Conservation (phyloP, 768 basidiomycete genomes). For the Nevesoporus exiguus region DNA sequence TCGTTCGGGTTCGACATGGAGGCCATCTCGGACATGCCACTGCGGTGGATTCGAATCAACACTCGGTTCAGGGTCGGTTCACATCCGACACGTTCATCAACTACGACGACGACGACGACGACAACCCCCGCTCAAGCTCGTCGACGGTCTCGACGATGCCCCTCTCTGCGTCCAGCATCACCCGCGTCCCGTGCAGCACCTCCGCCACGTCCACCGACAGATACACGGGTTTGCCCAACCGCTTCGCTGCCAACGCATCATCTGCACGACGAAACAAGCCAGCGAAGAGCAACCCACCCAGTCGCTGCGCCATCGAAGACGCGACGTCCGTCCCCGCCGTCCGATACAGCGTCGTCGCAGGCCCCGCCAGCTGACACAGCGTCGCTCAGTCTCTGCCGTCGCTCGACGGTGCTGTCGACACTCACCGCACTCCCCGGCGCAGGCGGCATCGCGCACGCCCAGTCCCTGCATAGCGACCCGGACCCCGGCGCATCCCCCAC, state of each 20-base stretch:
- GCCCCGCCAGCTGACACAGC: conserved; percentile 12
- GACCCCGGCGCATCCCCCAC: conserved; percentile 46
- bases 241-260: conserved; percentile 44
- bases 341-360: conserved; percentile 65
- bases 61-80: conserved; percentile 32
- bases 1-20: conserved; percentile 80
- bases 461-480: conserved; percentile 67
- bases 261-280: not conserved
- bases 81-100: no score
- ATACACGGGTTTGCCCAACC: conserved; percentile 67
- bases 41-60: no score
- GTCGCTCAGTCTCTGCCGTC: conserved; percentile 1
- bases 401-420: not conserved
- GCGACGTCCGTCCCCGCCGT: conserved; percentile 59
- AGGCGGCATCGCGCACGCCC: conserved; percentile 81
- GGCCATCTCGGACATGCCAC: conserved; percentile 72
- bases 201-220: conserved; percentile 62
- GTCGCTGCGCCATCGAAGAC: conserved; percentile 71
- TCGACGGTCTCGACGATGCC: conserved; percentile 50
- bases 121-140: conserved; percentile 27
- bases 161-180: conserved; percentile 59
- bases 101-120: no score
- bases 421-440: conserved; percentile 21
- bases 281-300: conserved; percentile 50
- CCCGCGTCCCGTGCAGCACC: conserved; percentile 44